Base-by-base conservation (phyloP, 352 stramenopile species). In the Phytophthora podocarpi region DNA sequence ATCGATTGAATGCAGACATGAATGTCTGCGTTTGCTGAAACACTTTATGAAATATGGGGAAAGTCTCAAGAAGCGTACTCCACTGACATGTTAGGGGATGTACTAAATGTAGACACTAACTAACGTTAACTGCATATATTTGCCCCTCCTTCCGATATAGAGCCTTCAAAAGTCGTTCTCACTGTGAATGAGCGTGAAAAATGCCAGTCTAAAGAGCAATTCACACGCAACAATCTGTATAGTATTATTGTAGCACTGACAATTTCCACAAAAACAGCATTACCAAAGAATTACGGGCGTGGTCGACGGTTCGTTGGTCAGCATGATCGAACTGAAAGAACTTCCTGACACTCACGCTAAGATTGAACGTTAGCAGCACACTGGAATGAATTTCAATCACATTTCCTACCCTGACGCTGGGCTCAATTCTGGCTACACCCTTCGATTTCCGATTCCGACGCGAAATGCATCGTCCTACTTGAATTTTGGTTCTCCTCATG, bases 31-130 rank as follows among this genome's bases (percentile, higher is more conserved):
- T 73, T 35, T 74, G 67, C 23, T 68, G 53, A 28, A 10, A 84
- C 52, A 26, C 72, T 67, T 81, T 64, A 31, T 76, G 67, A n/a
- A 86, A 71, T 30, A 81, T 57, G 20, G 78, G 76, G 1, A 68
- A 59, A 5, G 69, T 74, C 24, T 76, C 64, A 20, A 76, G 65
- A 47, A 60, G 73, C 20, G 64, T 72, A n/a, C 50, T 88, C 73
- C 40, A 88, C 61, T 6, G n/a, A n/a, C n/a, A n/a, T n/a, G n/a
- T n/a, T n/a, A n/a, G n/a, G n/a, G n/a, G n/a, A n/a, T n/a, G n/a
- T n/a, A n/a, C n/a, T n/a, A n/a, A n/a, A n/a, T n/a, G n/a, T n/a
- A n/a, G n/a, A n/a, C n/a, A n/a, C n/a, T n/a, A n/a, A n/a, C n/a
- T n/a, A n/a, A n/a, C n/a, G n/a, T n/a, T n/a, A n/a, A 74, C 53